Evolutionary conservation across 1,284 basidiomycete species (phyloP).

Genomic region (Ustilago bromivora): DNA sequence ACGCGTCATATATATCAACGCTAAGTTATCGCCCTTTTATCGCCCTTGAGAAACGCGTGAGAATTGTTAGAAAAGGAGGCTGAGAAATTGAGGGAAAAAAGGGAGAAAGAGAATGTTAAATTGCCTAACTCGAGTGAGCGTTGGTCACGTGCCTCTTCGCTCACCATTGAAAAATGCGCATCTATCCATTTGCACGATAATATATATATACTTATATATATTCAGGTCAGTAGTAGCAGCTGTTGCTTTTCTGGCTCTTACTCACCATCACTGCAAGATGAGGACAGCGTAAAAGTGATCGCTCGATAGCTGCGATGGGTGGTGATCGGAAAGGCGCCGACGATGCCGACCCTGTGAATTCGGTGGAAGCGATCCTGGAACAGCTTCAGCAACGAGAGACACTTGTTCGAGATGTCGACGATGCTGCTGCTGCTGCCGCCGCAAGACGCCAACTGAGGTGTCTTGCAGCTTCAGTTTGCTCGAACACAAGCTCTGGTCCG

Average conservation of each 20-base stretch:
- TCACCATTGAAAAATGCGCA: no score
- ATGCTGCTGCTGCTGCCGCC: conserved; percentile 6
- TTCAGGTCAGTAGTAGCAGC: no score
- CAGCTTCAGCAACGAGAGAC: not conserved
- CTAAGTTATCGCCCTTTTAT: no score
- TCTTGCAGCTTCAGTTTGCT: not conserved
- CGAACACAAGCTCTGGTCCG: not conserved
- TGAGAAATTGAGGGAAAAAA: no score
- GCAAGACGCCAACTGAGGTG: conserved; percentile 7
- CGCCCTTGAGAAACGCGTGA: no score
- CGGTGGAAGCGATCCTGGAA: conserved; percentile 3
- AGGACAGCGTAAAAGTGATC: not conserved
- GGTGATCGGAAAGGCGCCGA: not conserved
- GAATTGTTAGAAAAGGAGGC: no score
- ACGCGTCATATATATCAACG: not conserved
- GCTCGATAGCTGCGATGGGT: not conserved
- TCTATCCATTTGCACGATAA: no score
- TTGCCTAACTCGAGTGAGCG: no score
- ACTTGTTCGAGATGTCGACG: not conserved
- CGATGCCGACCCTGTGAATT: not conserved
- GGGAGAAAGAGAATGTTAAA: no score
- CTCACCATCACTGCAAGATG: not conserved
- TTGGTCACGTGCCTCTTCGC: no score
- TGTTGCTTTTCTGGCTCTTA: no score
- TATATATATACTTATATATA: no score